Conservation (phyloP, 2,329 filamentous ascomycete species). For the Arthrobotrys pseudoclavata region DNA sequence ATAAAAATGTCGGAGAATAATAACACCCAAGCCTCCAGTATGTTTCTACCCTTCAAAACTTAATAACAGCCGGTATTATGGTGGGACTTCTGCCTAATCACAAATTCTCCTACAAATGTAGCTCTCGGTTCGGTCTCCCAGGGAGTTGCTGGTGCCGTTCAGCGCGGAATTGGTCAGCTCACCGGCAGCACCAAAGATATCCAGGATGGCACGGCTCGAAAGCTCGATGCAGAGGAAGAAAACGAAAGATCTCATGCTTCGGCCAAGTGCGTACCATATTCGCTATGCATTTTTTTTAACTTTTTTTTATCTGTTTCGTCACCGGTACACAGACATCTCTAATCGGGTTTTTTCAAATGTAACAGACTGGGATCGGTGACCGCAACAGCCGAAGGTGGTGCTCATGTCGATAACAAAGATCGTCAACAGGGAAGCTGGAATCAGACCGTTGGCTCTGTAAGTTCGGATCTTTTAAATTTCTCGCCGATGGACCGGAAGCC, state of each 20-base stretch:
- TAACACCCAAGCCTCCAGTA: slow-evolving; percentile 40
- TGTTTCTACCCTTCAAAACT: neutral
- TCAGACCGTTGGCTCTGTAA: slow-evolving; percentile 81
- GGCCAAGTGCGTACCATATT: slow-evolving; percentile 69
- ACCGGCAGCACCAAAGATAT: slow-evolving; percentile 40
- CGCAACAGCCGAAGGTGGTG: slow-evolving; percentile 77
- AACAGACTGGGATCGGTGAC: slow-evolving; percentile 75
- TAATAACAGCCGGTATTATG: neutral
- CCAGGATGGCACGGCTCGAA: slow-evolving; percentile 51
- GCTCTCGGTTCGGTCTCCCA: slow-evolving; percentile 44
- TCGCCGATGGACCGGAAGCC: neutral
- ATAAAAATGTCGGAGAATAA: slow-evolving; percentile 40
- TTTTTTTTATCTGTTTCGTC: too few relatives aligned
- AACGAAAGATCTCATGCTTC: slow-evolving; percentile 80
- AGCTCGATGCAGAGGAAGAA: slow-evolving; percentile 72
- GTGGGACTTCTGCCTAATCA: neutral
- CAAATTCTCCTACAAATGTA: neutral
- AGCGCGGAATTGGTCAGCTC: slow-evolving; percentile 49
- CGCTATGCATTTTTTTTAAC: too few relatives aligned
- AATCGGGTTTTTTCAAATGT: neutral
- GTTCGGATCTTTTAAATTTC: neutral
- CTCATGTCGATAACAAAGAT: slow-evolving; percentile 79
- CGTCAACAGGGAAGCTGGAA: slow-evolving; percentile 82
- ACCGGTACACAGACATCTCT: too few relatives aligned
- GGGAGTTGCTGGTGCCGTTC: slow-evolving; percentile 37